Evolutionary conservation across 345 rosid species (phyloP), one percentile per base, ranked within the genome.

Genomic region (Angophora floribunda): DNA sequence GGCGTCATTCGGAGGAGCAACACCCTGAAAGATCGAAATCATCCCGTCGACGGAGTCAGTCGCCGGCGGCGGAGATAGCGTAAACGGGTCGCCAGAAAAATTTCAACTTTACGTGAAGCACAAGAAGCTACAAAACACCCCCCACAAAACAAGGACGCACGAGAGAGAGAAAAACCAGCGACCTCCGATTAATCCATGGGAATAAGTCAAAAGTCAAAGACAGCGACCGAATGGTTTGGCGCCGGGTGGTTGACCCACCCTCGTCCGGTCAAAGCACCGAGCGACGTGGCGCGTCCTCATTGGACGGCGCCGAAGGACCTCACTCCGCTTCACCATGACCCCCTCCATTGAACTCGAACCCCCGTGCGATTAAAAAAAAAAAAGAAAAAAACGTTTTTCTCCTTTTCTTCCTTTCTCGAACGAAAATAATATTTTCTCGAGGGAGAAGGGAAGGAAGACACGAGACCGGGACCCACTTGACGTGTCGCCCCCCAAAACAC

Each of bases 11-110:
- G 63, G 86, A 82, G 63, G 86, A 82, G 88, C 90, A 88, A 59
- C 45, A 32, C 87, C 94, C 97, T 95, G 93, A 85, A 90, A 87
- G 49, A 85, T 55, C 26, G 61, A 85, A 32, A n/a, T 16, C 51
- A 85, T 85, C 89, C 28, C 26, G 9, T 41, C 49, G 19, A 61
- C 5, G 49, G 19, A 75, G 49, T 6, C 53, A 2, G 53, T 24
- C 65, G 4, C 65, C 6, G 65, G 65, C 9, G n/a, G n/a, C 24
- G 65, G 65, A 57, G 65, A 57, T 9, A 24, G 13, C 63, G 19
- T 24, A 22, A 55, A 55, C 4, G 28, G 61, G 57, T 67, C 79
- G 79, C 79, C 79, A 30, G 16, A 8, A 30, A 30, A 65, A 65
- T 13, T 36, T 65, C 36, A 4, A 65, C 75, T n/a, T 14, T 0